Evolutionary conservation across 257 asterid genomes (phyloP).

Genomic region (Pogostemon cablin): DNA sequence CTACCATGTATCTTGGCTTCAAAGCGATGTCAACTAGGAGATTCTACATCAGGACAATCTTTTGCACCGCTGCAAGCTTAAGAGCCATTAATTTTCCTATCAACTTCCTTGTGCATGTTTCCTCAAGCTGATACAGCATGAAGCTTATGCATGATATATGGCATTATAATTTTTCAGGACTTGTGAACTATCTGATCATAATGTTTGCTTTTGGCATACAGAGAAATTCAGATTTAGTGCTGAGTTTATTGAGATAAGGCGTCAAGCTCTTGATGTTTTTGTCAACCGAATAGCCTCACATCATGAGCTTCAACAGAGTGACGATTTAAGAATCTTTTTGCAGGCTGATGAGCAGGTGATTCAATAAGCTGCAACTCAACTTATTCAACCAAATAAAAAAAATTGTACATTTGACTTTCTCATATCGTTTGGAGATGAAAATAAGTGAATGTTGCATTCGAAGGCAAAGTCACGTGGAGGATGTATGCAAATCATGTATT

Average conservation of each 20-base stretch:
- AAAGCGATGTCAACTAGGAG: slow-evolving; percentile 17
- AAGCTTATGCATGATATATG: slow-evolving; percentile 25
- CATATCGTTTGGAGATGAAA: slow-evolving; percentile 15
- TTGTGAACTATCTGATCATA: slow-evolving; percentile 22
- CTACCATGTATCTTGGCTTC: background rate
- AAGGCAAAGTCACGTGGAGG: slow-evolving; percentile 13
- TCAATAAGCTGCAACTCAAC: slow-evolving; percentile 21
- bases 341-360: slow-evolving; percentile 97
- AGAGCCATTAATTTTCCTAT: slow-evolving; percentile 3
- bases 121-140: slow-evolving; percentile 19
- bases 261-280: slow-evolving; percentile 87
- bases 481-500: slow-evolving; percentile 4
- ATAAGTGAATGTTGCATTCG: slow-evolving; percentile 11
- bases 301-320: slow-evolving; percentile 82
- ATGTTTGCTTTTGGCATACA: slow-evolving; percentile 42
- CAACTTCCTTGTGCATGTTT: background rate
- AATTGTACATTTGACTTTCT: slow-evolving; percentile 15
- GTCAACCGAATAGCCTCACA: slow-evolving; percentile 90
- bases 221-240: slow-evolving; percentile 94
- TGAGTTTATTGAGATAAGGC: slow-evolving; percentile 96
- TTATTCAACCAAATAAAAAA: slow-evolving; percentile 27
- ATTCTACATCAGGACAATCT: background rate
- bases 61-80: background rate
- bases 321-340: slow-evolving; percentile 83
- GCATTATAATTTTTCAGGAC: slow-evolving; percentile 12